Percentiles rank a stretch among this genome's conserved stretches.
phyloP scores from a whole-genome alignment of 75 land plant genomes.

The Pseudotsuga menziesii region DNA sequence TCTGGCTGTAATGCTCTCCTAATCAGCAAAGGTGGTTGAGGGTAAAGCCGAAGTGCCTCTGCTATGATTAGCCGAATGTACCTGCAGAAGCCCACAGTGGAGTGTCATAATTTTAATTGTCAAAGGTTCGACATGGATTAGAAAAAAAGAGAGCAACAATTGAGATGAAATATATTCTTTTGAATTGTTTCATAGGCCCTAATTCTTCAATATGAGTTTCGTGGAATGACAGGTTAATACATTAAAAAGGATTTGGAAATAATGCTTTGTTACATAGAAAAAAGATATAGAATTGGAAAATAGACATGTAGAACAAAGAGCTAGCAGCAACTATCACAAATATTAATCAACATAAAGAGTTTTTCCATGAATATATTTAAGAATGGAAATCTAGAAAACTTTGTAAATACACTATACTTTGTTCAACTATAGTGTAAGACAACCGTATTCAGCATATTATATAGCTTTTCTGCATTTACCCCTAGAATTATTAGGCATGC shows the following conservation, averaged over 20 bases:
- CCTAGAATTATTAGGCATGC: background rate
- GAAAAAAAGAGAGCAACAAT: background rate
- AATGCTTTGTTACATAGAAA: background rate
- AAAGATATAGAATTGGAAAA: background rate
- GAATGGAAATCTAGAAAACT: background rate
- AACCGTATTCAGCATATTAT: background rate
- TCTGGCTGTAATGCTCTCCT: conserved; percentile 82
- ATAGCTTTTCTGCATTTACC: background rate
- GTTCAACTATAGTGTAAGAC: background rate
- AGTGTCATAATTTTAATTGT: background rate
- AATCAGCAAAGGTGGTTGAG: conserved; percentile 99
- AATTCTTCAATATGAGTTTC: background rate
- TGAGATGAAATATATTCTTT: background rate
- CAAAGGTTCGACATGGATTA: background rate
- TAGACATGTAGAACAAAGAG: background rate
- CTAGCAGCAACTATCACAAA: background rate
- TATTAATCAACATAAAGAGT: background rate
- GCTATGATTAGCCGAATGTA: conserved; percentile 79
- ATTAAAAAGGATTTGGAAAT: background rate
- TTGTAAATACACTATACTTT: background rate
- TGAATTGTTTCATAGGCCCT: background rate
- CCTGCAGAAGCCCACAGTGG: conserved; percentile 28
- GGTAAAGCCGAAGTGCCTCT: conserved; percentile 89
- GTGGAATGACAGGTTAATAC: background rate
- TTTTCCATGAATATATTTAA: background rate